Percentiles rank a stretch among this genome's conserved stretches.
Evolutionary conservation across 306 rosid species (phyloP).

Genomic region (Datisca glomerata): DNA sequence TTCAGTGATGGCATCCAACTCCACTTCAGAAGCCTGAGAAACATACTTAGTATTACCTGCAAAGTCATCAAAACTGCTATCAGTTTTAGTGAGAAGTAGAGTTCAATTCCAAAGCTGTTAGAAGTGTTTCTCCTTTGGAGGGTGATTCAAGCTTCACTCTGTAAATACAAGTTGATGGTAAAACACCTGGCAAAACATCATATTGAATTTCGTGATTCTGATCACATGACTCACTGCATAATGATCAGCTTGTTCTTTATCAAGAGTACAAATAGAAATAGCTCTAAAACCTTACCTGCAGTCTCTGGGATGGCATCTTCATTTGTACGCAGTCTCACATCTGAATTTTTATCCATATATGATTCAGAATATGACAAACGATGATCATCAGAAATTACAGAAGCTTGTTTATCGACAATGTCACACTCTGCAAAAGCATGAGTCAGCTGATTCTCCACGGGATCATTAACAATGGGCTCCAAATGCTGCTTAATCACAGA

Average conservation of each 20-base stretch:
- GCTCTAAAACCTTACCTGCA: too few relatives aligned
- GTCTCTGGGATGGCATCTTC: constrained; percentile 13
- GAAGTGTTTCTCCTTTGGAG: neutral
- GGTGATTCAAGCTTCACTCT: constrained; percentile 7
- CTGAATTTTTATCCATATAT: constrained; percentile 13
- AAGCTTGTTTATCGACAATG: constrained; percentile 11
- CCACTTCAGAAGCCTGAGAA: too few relatives aligned
- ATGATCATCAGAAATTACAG: constrained; percentile 11
- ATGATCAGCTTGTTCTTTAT: constrained; percentile 19
- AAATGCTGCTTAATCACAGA: constrained; percentile 13
- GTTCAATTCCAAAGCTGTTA: neutral
- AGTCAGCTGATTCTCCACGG: constrained; percentile 16
- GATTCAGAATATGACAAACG: constrained; percentile 14
- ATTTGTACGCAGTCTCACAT: neutral
- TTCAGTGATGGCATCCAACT: constrained; percentile 7
- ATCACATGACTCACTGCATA: constrained; percentile 10
- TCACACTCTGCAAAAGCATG: constrained; percentile 10
- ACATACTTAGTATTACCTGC: too few relatives aligned
- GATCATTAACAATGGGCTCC: constrained; percentile 21
- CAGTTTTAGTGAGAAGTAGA: neutral
- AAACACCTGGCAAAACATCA: constrained; percentile 10
- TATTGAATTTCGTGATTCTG: constrained; percentile 6
- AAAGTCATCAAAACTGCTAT: too few relatives aligned
- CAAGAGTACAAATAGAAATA: too few relatives aligned
- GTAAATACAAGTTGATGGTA: constrained; percentile 10